These are phyloP conservation scores for Lobosporangium transversale DNA, from an alignment of 192 early-diverging fungal genomes.

Conservation along the genomic window DNA sequence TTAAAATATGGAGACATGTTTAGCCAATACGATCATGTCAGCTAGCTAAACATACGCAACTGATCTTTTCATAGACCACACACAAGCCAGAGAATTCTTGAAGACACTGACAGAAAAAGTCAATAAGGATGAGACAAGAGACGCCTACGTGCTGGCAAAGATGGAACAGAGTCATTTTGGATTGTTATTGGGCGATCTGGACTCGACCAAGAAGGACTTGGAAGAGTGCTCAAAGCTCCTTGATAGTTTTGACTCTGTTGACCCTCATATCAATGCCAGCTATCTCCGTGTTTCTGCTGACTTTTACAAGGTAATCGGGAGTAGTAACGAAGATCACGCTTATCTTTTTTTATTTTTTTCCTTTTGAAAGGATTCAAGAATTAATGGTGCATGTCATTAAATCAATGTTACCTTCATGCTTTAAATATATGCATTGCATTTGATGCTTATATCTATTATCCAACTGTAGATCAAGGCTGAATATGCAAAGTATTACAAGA, in stretches of 20 bases:
- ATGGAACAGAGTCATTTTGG: conserved; percentile 90
- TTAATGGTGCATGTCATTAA: no score
- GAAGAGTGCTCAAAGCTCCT: conserved; percentile 89
- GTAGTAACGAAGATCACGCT: neutral
- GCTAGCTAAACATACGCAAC: neutral
- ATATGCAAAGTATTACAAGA: conserved; percentile 96
- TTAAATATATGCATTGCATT: no score
- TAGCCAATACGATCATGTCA: no score
- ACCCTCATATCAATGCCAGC: conserved; percentile 90
- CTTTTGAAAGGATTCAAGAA: no score
- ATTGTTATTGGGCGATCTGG: conserved; percentile 81
- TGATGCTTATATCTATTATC: neutral
- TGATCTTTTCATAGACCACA: conserved; percentile 58
- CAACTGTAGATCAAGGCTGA: conserved; percentile 79
- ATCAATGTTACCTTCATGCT: no score
- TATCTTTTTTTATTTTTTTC: no score
- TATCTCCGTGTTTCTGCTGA: conserved; percentile 97
- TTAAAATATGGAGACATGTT: no score
- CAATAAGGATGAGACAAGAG: conserved; percentile 71
- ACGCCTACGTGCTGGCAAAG: conserved; percentile 86
- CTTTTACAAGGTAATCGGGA: conserved; percentile 84
- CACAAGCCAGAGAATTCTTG: conserved; percentile 82
- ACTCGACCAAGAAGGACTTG: conserved; percentile 84
- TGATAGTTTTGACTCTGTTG: conserved; percentile 77
- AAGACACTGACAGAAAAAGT: conserved; percentile 75